Conservation (phyloP, 1,284 basidiomycete species). For the Marasmius oreades region DNA sequence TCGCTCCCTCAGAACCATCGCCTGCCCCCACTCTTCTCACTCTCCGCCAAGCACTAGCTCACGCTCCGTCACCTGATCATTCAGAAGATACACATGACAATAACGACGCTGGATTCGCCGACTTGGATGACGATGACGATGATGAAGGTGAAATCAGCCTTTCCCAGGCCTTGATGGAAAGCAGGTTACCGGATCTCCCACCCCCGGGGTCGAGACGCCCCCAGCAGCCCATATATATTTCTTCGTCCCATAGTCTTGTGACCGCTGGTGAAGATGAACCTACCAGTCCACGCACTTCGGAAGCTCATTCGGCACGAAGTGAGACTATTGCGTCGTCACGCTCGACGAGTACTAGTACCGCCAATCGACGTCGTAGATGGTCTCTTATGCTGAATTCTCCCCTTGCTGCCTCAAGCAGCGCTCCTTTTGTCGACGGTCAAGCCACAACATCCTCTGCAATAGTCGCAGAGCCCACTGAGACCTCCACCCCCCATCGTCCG, state of each 20-base stretch:
- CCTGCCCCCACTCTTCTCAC: slow-evolving; percentile 63
- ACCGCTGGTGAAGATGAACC: slow-evolving; percentile 39
- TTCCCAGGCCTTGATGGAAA: slow-evolving; percentile 70
- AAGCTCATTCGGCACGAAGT: slow-evolving; percentile 33
- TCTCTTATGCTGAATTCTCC: slow-evolving; percentile 36
- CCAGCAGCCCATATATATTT: slow-evolving; percentile 66
- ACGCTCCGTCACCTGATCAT: slow-evolving; percentile 24
- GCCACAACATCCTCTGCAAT: slow-evolving; percentile 2
- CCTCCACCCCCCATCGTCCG: slow-evolving; percentile 8
- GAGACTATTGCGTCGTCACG: slow-evolving; percentile 18
- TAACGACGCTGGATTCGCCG: slow-evolving; percentile 38
- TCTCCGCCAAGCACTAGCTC: slow-evolving; percentile 55
- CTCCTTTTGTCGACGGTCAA: not conserved
- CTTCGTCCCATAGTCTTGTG: slow-evolving; percentile 31
- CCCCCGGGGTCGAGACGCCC: slow-evolving; percentile 61
- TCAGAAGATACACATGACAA: slow-evolving; percentile 28
- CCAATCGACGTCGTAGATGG: slow-evolving; percentile 49
- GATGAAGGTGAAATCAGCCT: slow-evolving; percentile 67
- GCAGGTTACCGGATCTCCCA: slow-evolving; percentile 68
- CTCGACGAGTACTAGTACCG: slow-evolving; percentile 5
- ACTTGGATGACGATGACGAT: slow-evolving; percentile 61
- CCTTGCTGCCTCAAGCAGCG: slow-evolving; percentile 1
- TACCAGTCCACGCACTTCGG: slow-evolving; percentile 46
- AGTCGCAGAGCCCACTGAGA: slow-evolving; percentile 3
- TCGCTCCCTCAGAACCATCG: slow-evolving; percentile 47